Evolutionary conservation across 805 yeast species (phyloP).

Genomic region (Candida piceae): DNA sequence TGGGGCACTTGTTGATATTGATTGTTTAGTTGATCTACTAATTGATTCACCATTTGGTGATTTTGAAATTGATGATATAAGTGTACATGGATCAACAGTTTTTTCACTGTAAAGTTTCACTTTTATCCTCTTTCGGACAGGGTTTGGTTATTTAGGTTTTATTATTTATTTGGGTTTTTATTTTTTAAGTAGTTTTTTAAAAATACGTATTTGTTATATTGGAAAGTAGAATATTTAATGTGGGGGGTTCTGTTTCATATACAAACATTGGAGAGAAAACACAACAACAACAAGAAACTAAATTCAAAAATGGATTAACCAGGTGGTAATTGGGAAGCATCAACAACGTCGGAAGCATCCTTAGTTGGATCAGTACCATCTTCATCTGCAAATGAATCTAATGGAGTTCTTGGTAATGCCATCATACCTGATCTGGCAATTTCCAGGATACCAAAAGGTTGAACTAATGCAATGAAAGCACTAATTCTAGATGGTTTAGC

Average conservation of each 20-base stretch:
- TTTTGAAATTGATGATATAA: constrained; percentile 25
- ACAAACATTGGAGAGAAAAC: too few relatives aligned
- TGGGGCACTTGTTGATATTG: constrained; percentile 30
- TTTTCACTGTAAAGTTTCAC: constrained; percentile 8
- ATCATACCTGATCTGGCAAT: constrained; percentile 98
- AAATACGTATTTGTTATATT: too few relatives aligned
- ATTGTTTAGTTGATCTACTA: constrained; percentile 34
- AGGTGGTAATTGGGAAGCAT: constrained; percentile 88
- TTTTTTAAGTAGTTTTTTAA: too few relatives aligned
- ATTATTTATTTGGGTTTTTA: too few relatives aligned
- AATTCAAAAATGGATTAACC: constrained; percentile 57
- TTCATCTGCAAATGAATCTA: constrained; percentile 45
- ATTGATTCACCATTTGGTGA: constrained; percentile 30
- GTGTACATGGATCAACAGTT: constrained; percentile 24
- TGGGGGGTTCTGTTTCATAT: too few relatives aligned
- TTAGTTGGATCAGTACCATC: constrained; percentile 45
- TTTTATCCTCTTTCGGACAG: neutral
- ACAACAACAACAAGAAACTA: too few relatives aligned
- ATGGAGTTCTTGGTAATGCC: constrained; percentile 95
- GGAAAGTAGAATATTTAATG: too few relatives aligned
- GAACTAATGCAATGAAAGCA: constrained; percentile 80
- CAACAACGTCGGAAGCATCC: constrained; percentile 70
- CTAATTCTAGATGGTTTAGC: constrained; percentile 91
- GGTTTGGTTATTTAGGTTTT: neutral
- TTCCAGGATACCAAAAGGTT: constrained; percentile 95